These are phyloP conservation scores for Diplodia intermedia DNA, from an alignment of 2,329 filamentous ascomycete genomes.

Conservation along the genomic window DNA sequence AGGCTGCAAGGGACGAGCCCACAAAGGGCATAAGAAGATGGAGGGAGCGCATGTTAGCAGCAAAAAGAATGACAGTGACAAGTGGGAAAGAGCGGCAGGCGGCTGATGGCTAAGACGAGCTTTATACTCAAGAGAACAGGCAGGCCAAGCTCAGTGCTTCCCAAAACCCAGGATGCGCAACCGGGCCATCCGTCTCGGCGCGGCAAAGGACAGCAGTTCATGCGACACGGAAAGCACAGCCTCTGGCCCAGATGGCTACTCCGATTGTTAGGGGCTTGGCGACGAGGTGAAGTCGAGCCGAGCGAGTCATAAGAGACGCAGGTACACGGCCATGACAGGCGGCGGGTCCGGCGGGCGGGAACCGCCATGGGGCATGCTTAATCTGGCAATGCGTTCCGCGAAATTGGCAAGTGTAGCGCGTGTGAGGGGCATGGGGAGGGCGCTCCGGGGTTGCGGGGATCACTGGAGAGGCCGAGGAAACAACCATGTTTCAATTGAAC, in stretches of 20 bases:
- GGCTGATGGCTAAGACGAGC: too few species aligned
- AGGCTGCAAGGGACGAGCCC: conserved; percentile 42
- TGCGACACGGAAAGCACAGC: not conserved
- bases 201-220: not conserved
- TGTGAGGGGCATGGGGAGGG: not conserved
- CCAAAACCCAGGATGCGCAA: not conserved
- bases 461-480: not conserved
- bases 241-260: conserved; percentile 8
- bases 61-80: conserved; percentile 14
- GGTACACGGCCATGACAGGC: conserved; percentile 9
- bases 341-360: conserved; percentile 11
- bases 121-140: not conserved
- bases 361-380: conserved; percentile 11
- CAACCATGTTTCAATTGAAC: not conserved
- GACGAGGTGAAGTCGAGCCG: not conserved
- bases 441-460: not conserved
- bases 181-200: conserved; percentile 2
- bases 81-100: not conserved
- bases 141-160: not conserved
- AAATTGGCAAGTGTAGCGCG: not conserved
- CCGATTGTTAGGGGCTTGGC: conserved; percentile 24
- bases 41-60: conserved; percentile 12
- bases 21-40: conserved; percentile 1
- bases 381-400: conserved; percentile 10
- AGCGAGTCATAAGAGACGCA: conserved; percentile 21